Percentiles rank a stretch among this genome's conserved stretches.
Conservation (phyloP, 2,329 filamentous ascomycete species). For the Alternaria panax region DNA sequence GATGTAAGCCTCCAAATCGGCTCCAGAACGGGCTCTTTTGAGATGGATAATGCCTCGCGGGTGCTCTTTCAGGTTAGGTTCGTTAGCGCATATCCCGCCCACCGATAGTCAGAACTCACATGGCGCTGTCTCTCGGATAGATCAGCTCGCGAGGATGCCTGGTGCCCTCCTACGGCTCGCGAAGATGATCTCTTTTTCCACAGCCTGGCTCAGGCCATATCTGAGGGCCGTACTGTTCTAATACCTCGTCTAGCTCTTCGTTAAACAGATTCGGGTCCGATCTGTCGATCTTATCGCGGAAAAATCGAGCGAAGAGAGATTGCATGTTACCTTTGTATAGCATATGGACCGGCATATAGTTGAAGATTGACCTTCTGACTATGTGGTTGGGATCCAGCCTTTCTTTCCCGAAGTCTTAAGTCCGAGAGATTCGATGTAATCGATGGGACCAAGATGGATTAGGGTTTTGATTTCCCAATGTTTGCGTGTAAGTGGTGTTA, state of each 20-base stretch:
- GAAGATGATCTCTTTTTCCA: slow-evolving; percentile 17
- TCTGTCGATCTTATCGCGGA: slow-evolving; percentile 16
- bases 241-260: slow-evolving; percentile 18
- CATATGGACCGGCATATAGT: not conserved
- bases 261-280: slow-evolving; percentile 18
- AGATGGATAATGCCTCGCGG: slow-evolving; percentile 5
- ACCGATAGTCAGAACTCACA: slow-evolving; percentile 5
- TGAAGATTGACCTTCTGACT: not conserved
- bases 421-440: not conserved
- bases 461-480: not conserved
- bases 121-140: slow-evolving; percentile 18
- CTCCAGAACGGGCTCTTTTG: not conserved
- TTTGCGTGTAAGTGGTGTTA: not conserved
- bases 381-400: not conserved
- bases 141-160: slow-evolving; percentile 17
- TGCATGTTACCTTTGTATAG: slow-evolving; percentile 18
- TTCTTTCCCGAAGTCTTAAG: not conserved
- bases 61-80: slow-evolving; percentile 10
- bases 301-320: slow-evolving; percentile 14
- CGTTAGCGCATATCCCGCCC: not conserved
- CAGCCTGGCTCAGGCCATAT: slow-evolving; percentile 20
- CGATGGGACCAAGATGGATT: too few species aligned
- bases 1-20: not conserved
- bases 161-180: slow-evolving; percentile 10
- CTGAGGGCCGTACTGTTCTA: slow-evolving; percentile 17